phyloP scores from a whole-genome alignment of 2,329 filamentous ascomycete species.

The Alternaria panax region DNA sequence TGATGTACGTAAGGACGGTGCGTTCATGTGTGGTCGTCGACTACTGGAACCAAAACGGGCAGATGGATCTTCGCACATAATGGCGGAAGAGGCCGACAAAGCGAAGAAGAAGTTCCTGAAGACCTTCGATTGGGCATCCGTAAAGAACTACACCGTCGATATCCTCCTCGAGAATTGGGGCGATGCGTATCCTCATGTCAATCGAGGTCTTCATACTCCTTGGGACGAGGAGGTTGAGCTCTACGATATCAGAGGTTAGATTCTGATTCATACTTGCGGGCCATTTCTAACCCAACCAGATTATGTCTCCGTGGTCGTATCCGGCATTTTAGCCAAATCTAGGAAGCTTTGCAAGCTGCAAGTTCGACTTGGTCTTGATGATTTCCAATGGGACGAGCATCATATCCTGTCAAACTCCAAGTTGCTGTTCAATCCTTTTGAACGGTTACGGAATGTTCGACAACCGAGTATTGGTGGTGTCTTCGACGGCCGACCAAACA shows the following conservation, averaged over 20 bases:
- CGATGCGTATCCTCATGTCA: neutral
- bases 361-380: conserved; percentile 36
- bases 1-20: conserved; percentile 42
- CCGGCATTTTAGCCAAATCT: conserved; percentile 40
- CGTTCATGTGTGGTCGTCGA: conserved; percentile 44
- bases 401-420: conserved; percentile 34
- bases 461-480: conserved; percentile 37
- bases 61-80: conserved; percentile 34
- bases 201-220: neutral
- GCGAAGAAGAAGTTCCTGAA: conserved; percentile 34
- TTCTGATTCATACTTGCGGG: neutral
- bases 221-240: conserved; percentile 49
- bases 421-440: conserved; percentile 39
- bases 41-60: conserved; percentile 39
- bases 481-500: conserved; percentile 26
- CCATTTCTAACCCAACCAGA: conserved; percentile 21
- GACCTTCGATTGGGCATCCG: conserved; percentile 36
- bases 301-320: conserved; percentile 41
- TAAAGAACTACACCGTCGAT: conserved; percentile 46
- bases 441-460: conserved; percentile 40
- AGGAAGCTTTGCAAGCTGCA: conserved; percentile 39
- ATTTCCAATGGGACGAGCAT: conserved; percentile 34
- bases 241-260: conserved; percentile 44
- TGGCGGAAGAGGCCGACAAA: conserved; percentile 24
- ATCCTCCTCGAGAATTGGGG: conserved; percentile 39